Percentiles rank a stretch among this genome's conserved stretches.
phyloP scores from a whole-genome alignment of 148 eudicot species.

The Oxyria digyna region DNA sequence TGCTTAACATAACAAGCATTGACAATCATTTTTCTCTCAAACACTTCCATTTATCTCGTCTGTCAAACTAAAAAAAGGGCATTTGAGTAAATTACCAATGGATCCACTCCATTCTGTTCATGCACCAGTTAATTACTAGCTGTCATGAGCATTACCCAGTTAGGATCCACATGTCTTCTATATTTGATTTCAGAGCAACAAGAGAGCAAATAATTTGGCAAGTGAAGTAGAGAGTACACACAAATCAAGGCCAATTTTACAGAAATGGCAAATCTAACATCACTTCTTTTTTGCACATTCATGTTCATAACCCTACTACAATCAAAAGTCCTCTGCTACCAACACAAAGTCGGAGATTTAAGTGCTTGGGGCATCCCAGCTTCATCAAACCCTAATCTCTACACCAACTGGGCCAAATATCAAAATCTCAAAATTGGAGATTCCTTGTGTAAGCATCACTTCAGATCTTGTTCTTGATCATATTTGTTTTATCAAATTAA shows the following conservation, averaged over 20 bases:
- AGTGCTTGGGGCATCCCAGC: constrained; percentile 66
- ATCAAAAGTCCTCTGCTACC: constrained; percentile 26
- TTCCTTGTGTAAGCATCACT: constrained; percentile 57
- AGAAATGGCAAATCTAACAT: constrained; percentile 19
- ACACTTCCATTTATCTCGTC: not conserved
- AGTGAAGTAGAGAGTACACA: not conserved
- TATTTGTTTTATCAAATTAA: not conserved
- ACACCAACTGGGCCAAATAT: constrained; percentile 50
- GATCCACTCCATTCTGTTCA: not conserved
- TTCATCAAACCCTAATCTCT: constrained; percentile 39
- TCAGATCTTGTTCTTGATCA: constrained; percentile 5
- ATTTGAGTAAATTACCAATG: not conserved
- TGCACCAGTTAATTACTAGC: not conserved
- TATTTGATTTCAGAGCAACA: not conserved
- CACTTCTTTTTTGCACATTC: constrained; percentile 15
- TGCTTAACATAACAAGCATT: not conserved
- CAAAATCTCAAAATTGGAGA: constrained; percentile 51
- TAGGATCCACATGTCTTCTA: constrained; percentile 1
- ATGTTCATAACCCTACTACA: constrained; percentile 29
- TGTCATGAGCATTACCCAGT: not conserved
- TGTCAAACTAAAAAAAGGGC: not conserved
- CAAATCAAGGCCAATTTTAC: not conserved
- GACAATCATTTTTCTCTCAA: not conserved
- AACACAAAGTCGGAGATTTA: constrained; percentile 76
- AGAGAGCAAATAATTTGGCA: not conserved